Conservation (phyloP, 2,329 filamentous ascomycete species). For the Pseudogymnoascus sp. region DNA sequence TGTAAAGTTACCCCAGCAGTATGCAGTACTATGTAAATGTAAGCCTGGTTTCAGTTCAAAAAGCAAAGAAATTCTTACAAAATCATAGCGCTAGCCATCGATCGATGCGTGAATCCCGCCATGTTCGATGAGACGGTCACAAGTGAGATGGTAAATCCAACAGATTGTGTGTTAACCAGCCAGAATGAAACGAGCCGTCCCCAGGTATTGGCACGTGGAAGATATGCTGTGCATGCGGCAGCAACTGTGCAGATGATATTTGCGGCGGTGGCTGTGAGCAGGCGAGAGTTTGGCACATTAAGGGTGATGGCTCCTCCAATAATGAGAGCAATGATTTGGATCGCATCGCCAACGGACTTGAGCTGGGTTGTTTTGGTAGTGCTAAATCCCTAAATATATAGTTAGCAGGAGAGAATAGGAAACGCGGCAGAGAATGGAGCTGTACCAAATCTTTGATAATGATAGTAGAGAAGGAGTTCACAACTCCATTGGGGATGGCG, state of each 20-base stretch:
- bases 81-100: constrained; percentile 28
- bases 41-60: not conserved
- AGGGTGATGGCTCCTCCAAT: constrained; percentile 30
- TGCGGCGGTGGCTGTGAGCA: constrained; percentile 25
- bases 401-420: not conserved
- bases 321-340: constrained; percentile 31
- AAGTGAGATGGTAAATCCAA: constrained; percentile 31
- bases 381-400: constrained; percentile 21
- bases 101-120: not conserved
- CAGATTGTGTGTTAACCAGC: constrained; percentile 31
- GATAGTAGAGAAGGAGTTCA: constrained; percentile 31
- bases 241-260: constrained; percentile 30
- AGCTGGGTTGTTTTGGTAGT: constrained; percentile 29
- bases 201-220: constrained; percentile 29
- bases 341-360: constrained; percentile 31
- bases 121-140: constrained; percentile 28
- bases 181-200: constrained; percentile 30
- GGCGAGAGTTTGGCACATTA: constrained; percentile 27
- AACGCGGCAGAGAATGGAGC: not conserved
- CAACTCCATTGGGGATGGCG: constrained; percentile 19
- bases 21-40: constrained; percentile 24
- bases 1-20: constrained; percentile 33
- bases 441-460: constrained; percentile 27
- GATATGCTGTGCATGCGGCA: constrained; percentile 29
- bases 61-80: constrained; percentile 21